A percentile compares a stretch with the other conserved stretches of the same genome.
Evolutionary conservation across 352 stramenopile species (phyloP).

Genomic region (Pythium rishiriense): DNA sequence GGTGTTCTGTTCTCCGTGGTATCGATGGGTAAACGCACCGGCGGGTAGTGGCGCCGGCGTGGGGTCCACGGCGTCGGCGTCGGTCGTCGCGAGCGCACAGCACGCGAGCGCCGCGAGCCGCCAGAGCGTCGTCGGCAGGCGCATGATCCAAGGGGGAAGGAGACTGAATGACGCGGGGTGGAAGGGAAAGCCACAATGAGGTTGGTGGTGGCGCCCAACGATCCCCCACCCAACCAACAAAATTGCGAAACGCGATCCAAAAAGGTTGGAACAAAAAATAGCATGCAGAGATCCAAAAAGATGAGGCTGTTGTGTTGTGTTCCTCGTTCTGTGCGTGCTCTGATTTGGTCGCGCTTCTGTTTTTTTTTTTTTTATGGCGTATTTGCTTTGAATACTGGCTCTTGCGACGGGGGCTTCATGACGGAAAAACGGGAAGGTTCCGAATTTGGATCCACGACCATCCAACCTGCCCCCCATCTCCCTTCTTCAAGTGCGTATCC

Average conservation of each 20-base stretch:
- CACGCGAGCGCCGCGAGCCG: conserved; percentile 15
- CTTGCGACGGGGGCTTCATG: no score
- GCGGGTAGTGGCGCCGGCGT: conserved; percentile 12
- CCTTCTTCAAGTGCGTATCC: neutral
- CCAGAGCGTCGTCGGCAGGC: conserved; percentile 14
- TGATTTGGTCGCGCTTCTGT: no score
- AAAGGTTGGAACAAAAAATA: neutral
- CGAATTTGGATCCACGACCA: no score
- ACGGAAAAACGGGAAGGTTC: no score
- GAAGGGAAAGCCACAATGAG: conserved; percentile 10
- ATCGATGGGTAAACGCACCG: conserved; percentile 11
- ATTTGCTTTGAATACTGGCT: no score
- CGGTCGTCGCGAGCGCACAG: neutral
- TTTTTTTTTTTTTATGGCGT: no score
- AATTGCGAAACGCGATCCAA: neutral
- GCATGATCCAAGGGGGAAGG: neutral
- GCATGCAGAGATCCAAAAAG: neutral
- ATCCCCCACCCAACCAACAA: neutral
- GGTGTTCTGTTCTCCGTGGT: neutral
- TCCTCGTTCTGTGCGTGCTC: neutral
- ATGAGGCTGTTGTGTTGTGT: neutral
- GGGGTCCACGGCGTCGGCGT: neutral
- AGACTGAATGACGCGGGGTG: neutral
- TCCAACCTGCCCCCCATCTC: no score
- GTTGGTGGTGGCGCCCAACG: neutral